Evolutionary conservation across 768 basidiomycete species (phyloP), one percentile per base, ranked within the genome.

Genomic region (Dioszegia hungarica): DNA sequence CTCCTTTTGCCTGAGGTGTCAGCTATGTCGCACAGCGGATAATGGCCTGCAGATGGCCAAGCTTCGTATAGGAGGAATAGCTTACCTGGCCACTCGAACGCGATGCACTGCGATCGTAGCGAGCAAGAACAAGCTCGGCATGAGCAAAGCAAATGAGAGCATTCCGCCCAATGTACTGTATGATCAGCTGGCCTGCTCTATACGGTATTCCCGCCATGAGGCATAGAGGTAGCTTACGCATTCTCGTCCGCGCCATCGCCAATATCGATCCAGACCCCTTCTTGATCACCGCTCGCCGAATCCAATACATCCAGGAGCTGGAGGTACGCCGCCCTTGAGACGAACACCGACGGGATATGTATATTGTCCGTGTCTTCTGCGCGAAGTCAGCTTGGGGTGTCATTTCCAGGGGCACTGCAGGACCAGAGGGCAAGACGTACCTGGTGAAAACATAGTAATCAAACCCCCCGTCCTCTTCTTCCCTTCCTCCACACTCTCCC

Each of bases 361-460:
- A 97, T 85, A 70, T 91, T 88, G 22, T 87, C 86, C 1, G 92
- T 83, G 70, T 94, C 91, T 68, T 37, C 47, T 49, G n/a, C 11
- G 5, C 10, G n/a, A n/a, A 2, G 22, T 49, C 47, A 49, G 47
- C 31, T 8, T 25, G 37, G 3, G 10, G 34, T 17, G 10, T 27
- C 22, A 47, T 12, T 29, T 22, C 24, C 39, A 36, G 24, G 40
- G 25, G 17, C 11, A 47, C 8, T 5, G 22, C 45, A 24, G 5
- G 31, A 14, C 9, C 17, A 24, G 20, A 22, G 15, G 11, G 10
- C 60, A 14, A 45, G 57, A 70, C 81, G 51, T 46, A 88, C 92
- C 87, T 76, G 88, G 88, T 74, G 87, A 89, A 77, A 88, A 95
- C 89, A 95, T 93, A 66, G 88, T 90, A 50, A 92, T 82, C 59